A percentile compares a stretch with the other conserved stretches of the same genome.
These are phyloP conservation scores for Gaeumannomyces sp. DNA, from an alignment of 2,329 filamentous ascomycete genomes.

Conservation along the genomic window DNA sequence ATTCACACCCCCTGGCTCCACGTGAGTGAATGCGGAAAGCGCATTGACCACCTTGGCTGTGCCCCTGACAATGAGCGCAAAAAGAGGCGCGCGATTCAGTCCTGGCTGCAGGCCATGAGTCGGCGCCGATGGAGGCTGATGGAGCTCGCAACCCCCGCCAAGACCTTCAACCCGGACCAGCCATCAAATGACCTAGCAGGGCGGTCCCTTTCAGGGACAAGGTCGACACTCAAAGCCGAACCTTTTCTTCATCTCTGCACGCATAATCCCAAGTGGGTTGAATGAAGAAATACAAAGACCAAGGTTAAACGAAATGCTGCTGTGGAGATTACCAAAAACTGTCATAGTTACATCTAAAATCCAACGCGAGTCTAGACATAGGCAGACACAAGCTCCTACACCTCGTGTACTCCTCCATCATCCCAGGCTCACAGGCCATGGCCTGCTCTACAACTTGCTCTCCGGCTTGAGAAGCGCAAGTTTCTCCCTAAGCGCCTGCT, in stretches of 20 bases:
- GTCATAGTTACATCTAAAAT: background rate
- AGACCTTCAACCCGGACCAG: too few species aligned
- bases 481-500: slow-evolving; percentile 56
- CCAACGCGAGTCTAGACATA: background rate
- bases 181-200: background rate
- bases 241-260: background rate
- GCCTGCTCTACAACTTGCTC: slow-evolving; percentile 48
- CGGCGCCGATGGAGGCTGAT: too few species aligned
- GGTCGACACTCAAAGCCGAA: background rate
- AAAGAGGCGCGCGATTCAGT: too few species aligned
- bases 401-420: background rate
- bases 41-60: too few species aligned
- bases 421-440: background rate
- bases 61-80: too few species aligned
- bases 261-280: background rate
- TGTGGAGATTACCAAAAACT: background rate
- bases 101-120: too few species aligned
- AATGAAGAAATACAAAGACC: background rate
- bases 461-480: slow-evolving; percentile 47
- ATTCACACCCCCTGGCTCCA: too few species aligned
- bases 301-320: background rate
- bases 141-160: too few species aligned
- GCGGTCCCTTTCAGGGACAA: background rate
- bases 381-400: background rate
- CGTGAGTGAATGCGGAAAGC: too few species aligned